These are phyloP conservation scores for Penicillium brevicompactum DNA, from an alignment of 2,329 filamentous ascomycete species.

Conservation along the genomic window DNA sequence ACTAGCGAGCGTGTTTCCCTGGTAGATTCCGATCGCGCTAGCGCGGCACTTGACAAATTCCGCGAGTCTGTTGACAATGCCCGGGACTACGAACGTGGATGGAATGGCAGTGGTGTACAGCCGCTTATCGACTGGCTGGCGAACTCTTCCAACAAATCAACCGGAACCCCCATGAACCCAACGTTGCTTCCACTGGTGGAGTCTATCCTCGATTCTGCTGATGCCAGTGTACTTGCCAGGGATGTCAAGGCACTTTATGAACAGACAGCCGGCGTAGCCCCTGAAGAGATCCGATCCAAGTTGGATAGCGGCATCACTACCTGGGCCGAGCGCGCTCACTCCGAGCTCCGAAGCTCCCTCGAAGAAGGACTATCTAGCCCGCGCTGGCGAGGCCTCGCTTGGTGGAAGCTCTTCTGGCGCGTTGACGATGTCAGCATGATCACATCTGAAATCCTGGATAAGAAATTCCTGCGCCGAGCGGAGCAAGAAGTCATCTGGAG, in stretches of 20 bases:
- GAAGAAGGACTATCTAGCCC: conserved; percentile 74
- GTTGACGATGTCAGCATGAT: conserved; percentile 90
- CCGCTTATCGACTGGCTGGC: conserved; percentile 66
- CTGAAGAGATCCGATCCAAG: conserved; percentile 46
- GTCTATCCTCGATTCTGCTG: conserved; percentile 60
- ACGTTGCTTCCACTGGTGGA: conserved; percentile 67
- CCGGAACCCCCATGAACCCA: conserved; percentile 61
- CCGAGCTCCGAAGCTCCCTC: conserved; percentile 78
- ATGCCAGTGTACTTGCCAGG: conserved; percentile 31
- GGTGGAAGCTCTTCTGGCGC: conserved; percentile 96
- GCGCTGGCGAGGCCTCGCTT: conserved; percentile 77
- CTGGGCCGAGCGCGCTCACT: conserved; percentile 81
- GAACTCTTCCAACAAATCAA: conserved; percentile 22
- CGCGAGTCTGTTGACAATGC: conserved; percentile 71
- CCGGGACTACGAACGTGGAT: conserved; percentile 70
- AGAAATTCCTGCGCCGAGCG: conserved; percentile 74
- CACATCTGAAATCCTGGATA: conserved; percentile 73
- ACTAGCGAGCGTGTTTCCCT: conserved; percentile 43
- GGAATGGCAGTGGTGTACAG: conserved; percentile 72
- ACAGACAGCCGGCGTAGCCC: conserved; percentile 38
- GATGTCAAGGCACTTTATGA: conserved; percentile 32
- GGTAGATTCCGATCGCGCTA: conserved; percentile 66
- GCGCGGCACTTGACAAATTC: conserved; percentile 66
- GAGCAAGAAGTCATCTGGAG: conserved; percentile 84
- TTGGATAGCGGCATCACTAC: conserved; percentile 63